Evolutionary conservation across 2,329 filamentous ascomycete species (phyloP), one percentile per base, ranked within the genome.

Genomic region (Fusarium praegraminearum): DNA sequence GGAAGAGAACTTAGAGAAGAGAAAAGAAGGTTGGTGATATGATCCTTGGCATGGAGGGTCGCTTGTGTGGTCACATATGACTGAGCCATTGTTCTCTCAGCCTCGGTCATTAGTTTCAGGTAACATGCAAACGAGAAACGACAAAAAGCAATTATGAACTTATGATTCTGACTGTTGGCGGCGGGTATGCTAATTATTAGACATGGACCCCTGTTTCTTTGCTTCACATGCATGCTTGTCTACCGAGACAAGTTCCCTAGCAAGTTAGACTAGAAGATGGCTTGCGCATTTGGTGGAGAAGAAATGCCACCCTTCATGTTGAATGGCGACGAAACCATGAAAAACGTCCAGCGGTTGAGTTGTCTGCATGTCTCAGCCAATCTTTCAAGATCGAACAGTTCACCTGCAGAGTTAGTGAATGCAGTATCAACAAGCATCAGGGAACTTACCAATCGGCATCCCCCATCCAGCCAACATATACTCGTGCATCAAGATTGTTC

Each of bases 341-440:
- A 87, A 62, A 87, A 87, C 0, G 76, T 78, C 80, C 82, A 86
- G 16, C 83, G 57, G 15, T 79, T 81, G 8, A 82, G 80, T 63
- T 84, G 80, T 63, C 86, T 87, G 76, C 89, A 89, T 3, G 79
- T 84, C 80, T 84, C 75, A 15, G 76, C 75, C 46, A 80, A 62
- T 24, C 59, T 71, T 55, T 80, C 77, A 26, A 79, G 57, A 38
- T 80, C 77, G 32, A 79, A 79, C 1, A 78, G 59, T 45, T 83
- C 80, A 54, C 77, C 76, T 62, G 77, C 18, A 18, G 3, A 1
- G 7, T 68, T 62, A 67, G 57, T 12, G 2, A 10, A 22, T 26
- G 1, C 4, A 12, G 2, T 4, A 2, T 7, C 5, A n/a, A 11
- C n/a, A 11, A 12, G 7, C 12, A 9, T 7, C 3, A 4, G 2